Percentiles rank a stretch among this genome's conserved stretches.
Evolutionary conservation across 257 asterid species (phyloP).

Genomic region (Nyctanthes arbortristis): DNA sequence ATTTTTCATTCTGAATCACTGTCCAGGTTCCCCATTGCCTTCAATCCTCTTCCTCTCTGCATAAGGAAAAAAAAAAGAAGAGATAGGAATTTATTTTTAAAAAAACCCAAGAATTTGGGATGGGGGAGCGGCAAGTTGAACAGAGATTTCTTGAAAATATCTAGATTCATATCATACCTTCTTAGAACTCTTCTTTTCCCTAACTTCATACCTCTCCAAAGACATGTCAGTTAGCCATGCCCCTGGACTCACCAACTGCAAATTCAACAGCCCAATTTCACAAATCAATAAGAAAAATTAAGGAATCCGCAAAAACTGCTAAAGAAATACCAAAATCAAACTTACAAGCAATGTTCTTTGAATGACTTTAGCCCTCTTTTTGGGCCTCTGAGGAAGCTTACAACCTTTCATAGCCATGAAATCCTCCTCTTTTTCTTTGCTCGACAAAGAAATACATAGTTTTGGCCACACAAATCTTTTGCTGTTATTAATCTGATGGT

Average conservation of each 20-base stretch:
- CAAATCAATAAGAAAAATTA: neutral
- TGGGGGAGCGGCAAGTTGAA: no score
- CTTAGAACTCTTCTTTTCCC: constrained; percentile 43
- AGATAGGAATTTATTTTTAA: neutral
- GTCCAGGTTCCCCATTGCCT: constrained; percentile 16
- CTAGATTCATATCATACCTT: constrained; percentile 26
- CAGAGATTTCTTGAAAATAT: no score
- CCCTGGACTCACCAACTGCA: constrained; percentile 48
- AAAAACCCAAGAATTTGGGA: neutral
- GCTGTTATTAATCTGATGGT: neutral
- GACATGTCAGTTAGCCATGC: constrained; percentile 45
- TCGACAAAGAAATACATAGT: constrained; percentile 19
- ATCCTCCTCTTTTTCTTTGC: constrained; percentile 53
- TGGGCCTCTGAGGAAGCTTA: constrained; percentile 50
- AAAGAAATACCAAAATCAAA: no score
- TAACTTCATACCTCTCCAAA: constrained; percentile 43
- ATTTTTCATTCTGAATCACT: constrained; percentile 12
- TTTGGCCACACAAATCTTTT: constrained; percentile 7
- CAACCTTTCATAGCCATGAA: constrained; percentile 58
- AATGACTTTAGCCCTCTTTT: constrained; percentile 45
- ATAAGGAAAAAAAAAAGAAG: neutral
- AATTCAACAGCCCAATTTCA: neutral
- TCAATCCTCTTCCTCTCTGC: constrained; percentile 20
- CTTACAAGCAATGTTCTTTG: constrained; percentile 54
- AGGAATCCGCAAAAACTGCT: no score